phyloP scores from a whole-genome alignment of 352 stramenopile species.

The Phytophthora sp. region DNA sequence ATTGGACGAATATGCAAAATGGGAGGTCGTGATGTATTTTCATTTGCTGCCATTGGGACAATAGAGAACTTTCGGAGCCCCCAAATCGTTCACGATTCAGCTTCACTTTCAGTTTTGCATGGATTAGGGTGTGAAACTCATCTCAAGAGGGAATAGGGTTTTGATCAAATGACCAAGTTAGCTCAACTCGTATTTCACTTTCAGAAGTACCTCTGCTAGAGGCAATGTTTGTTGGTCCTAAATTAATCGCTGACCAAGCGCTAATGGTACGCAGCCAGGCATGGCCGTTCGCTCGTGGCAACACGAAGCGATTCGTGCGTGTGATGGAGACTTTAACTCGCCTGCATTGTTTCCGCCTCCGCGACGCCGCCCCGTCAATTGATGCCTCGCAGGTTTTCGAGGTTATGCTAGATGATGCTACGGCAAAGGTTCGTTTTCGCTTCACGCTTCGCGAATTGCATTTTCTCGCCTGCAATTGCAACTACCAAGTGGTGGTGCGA shows the following conservation, averaged over 20 bases:
- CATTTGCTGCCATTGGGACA: no score
- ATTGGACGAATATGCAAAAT: no score
- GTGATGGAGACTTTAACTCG: not conserved
- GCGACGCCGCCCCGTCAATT: not conserved
- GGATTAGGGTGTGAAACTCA: slow-evolving; percentile 2
- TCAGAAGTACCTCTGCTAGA: no score
- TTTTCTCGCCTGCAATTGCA: not conserved
- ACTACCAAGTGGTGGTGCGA: not conserved
- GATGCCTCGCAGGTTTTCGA: not conserved
- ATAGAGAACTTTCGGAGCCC: slow-evolving; percentile 6
- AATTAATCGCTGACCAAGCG: not conserved
- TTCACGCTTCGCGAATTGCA: not conserved
- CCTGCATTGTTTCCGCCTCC: not conserved
- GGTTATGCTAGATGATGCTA: not conserved
- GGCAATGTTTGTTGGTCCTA: not conserved
- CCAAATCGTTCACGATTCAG: slow-evolving; percentile 1
- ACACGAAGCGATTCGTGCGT: not conserved
- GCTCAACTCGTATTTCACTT: not conserved
- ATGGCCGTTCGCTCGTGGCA: not conserved
- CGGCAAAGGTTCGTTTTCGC: not conserved
- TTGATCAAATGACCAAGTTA: slow-evolving; percentile 2
- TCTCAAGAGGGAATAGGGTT: not conserved
- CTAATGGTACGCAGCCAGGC: not conserved
- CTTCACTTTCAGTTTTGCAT: slow-evolving; percentile 2
- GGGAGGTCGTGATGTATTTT: no score